Evolutionary conservation across 768 basidiomycete genomes (phyloP), one percentile per base, ranked within the genome.

Genomic region (Clathrus columnatus): DNA sequence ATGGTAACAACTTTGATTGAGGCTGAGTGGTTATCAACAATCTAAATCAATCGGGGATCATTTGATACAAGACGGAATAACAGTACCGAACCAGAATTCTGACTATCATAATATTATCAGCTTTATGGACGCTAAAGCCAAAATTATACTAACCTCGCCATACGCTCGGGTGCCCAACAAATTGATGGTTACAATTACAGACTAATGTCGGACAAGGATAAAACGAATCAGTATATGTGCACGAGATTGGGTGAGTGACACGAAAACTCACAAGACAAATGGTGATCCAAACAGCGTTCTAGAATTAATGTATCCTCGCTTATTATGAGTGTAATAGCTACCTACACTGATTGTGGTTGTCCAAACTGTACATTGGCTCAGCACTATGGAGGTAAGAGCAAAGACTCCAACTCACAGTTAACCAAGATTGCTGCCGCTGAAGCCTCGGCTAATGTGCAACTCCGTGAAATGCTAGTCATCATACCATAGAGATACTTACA

Each of bases 1-100:
- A 91, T 87, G 0, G 87, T 87, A 59, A 94, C 68, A n/a, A 95
- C 86, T 68, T 94, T 94, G 72, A 95, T 89, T 6, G 87, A 90
- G 14, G 72, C 72, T 61, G 63, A 64, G 49, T 58, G 44, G 24
- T 27, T 8, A 36, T 20, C 18, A 20, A 52, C 4, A n/a, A n/a
- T n/a, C n/a, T n/a, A n/a, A n/a, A n/a, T n/a, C n/a, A n/a, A n/a
- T n/a, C n/a, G n/a, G 18, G 32, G 8, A 50, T 24, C 18, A 17
- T 26, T 3, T n/a, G 24, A 53, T 20, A 2, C 20, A 43, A 75
- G 88, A 87, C 65, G 92, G 92, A 49, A 83, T 74, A 24, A 63
- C 61, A 66, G 65, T 61, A 68, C 67, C 70, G 60, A 80, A 79
- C 61, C 76, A 68, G 64, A 94, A 94, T 68, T 93, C 91, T 6